These are phyloP conservation scores for Saccharum hybrid DNA, from an alignment of 202 grass and related monocot species.

Conservation along the genomic window DNA sequence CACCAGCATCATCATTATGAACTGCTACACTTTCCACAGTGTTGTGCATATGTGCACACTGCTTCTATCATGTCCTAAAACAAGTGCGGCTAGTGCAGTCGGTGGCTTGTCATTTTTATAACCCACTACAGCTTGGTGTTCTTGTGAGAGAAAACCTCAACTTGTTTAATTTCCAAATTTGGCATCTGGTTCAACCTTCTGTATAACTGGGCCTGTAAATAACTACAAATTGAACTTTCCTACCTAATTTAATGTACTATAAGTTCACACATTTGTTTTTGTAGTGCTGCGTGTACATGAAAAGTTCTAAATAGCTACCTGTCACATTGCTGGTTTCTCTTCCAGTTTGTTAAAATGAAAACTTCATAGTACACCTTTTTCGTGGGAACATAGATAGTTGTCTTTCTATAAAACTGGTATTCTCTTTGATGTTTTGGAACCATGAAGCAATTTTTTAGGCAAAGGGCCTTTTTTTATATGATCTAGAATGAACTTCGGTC, in stretches of 20 bases:
- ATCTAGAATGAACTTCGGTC: background rate
- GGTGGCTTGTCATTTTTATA: background rate
- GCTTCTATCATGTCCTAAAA: slow-evolving; percentile 7
- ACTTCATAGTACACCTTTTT: background rate
- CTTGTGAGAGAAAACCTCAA: background rate
- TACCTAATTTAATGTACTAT: background rate
- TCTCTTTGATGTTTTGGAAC: slow-evolving; percentile 3
- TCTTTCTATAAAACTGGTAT: background rate
- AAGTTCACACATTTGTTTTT: background rate
- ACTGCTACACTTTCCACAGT: background rate
- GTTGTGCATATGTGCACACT: background rate
- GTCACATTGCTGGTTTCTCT: background rate
- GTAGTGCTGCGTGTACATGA: background rate
- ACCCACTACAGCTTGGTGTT: background rate
- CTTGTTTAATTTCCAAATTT: background rate
- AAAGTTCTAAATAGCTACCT: background rate
- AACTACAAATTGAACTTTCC: background rate
- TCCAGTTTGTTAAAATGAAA: background rate
- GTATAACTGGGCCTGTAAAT: background rate
- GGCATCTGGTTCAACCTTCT: background rate
- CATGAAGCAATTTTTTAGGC: background rate
- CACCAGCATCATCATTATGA: background rate
- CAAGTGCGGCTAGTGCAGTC: background rate
- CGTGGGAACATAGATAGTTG: background rate
- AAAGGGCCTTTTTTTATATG: background rate